Conservation (phyloP, 441 rosid genomes). For the Adansonia rubrostipa region DNA sequence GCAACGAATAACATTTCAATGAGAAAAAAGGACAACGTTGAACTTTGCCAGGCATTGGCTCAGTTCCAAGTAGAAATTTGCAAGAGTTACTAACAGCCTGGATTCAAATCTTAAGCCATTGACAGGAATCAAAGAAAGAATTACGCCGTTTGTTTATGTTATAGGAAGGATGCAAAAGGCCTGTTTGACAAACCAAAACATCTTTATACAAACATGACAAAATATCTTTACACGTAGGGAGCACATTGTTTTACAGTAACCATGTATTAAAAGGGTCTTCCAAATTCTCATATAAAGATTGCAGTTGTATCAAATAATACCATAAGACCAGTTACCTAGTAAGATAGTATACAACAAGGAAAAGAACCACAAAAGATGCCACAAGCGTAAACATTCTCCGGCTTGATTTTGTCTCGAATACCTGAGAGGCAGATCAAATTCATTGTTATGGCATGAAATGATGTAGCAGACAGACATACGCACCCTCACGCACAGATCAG, state of each 20-base stretch:
- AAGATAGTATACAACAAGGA: slow-evolving; percentile 77
- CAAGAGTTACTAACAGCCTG: background rate
- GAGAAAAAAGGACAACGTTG: too few relatives aligned
- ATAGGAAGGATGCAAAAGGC: slow-evolving; percentile 6
- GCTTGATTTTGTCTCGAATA: slow-evolving; percentile 94
- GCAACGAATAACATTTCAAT: too few relatives aligned
- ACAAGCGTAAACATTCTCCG: slow-evolving; percentile 85
- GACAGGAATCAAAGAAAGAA: background rate
- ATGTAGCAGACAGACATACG: background rate
- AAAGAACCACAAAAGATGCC: slow-evolving; percentile 82
- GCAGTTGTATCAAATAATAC: slow-evolving; percentile 24
- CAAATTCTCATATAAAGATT: slow-evolving; percentile 33
- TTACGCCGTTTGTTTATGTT: background rate
- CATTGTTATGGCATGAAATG: slow-evolving; percentile 20
- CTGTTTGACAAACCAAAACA: slow-evolving; percentile 17
- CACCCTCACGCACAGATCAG: background rate
- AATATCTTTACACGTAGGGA: slow-evolving; percentile 32
- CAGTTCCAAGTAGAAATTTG: background rate
- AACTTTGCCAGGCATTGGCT: background rate
- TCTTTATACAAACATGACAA: slow-evolving; percentile 37
- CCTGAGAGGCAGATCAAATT: slow-evolving; percentile 47
- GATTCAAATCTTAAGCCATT: background rate
- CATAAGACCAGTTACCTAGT: slow-evolving; percentile 33
- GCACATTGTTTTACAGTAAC: slow-evolving; percentile 33
- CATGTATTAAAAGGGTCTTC: slow-evolving; percentile 21